phyloP scores from a whole-genome alignment of 176 grass and related monocot species.

The Leersia perrieri region DNA sequence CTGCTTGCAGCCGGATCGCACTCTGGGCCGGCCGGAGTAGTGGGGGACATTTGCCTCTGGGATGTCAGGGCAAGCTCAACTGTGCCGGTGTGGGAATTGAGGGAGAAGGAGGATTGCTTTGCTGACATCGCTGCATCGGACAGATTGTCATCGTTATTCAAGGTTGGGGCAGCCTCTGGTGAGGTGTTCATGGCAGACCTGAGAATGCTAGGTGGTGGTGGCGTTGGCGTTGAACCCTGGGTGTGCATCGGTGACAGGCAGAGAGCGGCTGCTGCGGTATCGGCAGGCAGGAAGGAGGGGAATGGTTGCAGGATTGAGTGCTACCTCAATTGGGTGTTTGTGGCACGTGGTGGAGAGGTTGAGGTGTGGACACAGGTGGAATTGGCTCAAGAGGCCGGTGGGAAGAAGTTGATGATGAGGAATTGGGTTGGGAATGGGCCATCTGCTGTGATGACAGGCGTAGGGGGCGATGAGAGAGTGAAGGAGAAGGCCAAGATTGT shows the following conservation, averaged over 20 bases:
- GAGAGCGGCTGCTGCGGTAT: neutral
- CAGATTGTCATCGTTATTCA: constrained; percentile 54
- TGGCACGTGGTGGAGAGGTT: constrained; percentile 35
- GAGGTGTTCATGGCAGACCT: constrained; percentile 89
- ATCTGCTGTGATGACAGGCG: neutral
- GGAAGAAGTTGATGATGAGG: constrained; percentile 72
- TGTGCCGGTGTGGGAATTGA: constrained; percentile 50
- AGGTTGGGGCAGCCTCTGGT: constrained; percentile 58
- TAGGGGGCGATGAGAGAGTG: neutral
- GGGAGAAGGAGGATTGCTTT: constrained; percentile 77
- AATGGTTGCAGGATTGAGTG: constrained; percentile 61
- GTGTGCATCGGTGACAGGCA: constrained; percentile 46
- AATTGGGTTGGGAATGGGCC: constrained; percentile 63
- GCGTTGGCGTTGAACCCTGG: constrained; percentile 43
- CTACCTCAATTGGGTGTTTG: constrained; percentile 67
- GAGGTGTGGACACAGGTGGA: constrained; percentile 79
- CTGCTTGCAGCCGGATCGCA: constrained; percentile 78
- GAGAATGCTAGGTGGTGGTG: constrained; percentile 54
- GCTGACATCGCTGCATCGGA: constrained; percentile 56
- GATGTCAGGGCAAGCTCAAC: constrained; percentile 53
- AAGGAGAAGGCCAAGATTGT: constrained; percentile 55
- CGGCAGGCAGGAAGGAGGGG: constrained; percentile 56
- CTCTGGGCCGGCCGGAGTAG: constrained; percentile 47
- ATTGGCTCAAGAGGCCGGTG: constrained; percentile 33
- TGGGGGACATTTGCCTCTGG: constrained; percentile 70